Evolutionary conservation across 192 early-diverging fungal species (phyloP), one percentile per base, ranked within the genome.

Genomic region (Entophlyctis luteolus): DNA sequence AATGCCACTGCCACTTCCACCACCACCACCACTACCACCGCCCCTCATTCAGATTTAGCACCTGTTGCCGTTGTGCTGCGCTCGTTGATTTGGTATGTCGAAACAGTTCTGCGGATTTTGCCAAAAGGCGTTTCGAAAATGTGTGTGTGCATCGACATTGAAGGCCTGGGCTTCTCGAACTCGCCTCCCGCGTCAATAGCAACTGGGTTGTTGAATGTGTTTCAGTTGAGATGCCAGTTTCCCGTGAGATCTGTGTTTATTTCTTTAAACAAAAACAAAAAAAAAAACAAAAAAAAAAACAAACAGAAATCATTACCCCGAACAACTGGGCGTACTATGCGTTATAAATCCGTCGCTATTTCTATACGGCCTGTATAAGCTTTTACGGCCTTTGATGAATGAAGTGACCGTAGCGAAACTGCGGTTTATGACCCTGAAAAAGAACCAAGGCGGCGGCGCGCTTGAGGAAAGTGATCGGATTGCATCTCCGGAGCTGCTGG

Each of bases 341-440:
- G 77, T 94, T 28, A 78, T 92, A 35, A 79, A 87, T 73, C 90
- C 92, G 31, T 89, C 89, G 48, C 91, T 87, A 86, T 88, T 92
- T 67, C 89, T 95, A 65, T 87, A 84, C 75, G 85, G 79, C 5
- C 89, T 93, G 65, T 95, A 88, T 72, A 90, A 86, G 34, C 27
- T 75, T 18, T 36, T 98, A 27, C 82, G 86, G 39, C 92, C 93
- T n/a, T 95, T 95, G n/a, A 85, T 98, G 56, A 93, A 98, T 72
- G 93, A 91, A 3, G 87, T 95, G 35, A 98, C 95, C 35, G 86
- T 85, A 45, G 72, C 76, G 4, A 98, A 96, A 72, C 87, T 96
- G 59, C 85, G 90, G 28, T 92, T 96, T 75, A 86, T 90, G n/a
- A 76, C 89, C 35, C 83, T 84, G 55, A 77, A 82, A 32, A 71